These are phyloP conservation scores for Amanita phalloides DNA, from an alignment of 768 basidiomycete genomes.

Conservation along the genomic window DNA sequence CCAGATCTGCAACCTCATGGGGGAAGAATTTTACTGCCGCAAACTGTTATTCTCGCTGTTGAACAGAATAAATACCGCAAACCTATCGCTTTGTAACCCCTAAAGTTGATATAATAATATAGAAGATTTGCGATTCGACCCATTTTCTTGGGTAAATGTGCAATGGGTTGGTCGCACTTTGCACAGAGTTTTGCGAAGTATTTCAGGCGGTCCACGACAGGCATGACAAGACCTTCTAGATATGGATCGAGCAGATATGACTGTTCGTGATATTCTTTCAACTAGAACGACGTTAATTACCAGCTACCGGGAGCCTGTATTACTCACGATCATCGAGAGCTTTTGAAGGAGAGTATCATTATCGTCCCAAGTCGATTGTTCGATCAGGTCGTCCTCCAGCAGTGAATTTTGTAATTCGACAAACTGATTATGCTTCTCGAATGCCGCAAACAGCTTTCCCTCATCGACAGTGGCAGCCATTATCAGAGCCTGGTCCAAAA, in stretches of 20 bases:
- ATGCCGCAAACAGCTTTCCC: constrained; percentile 37
- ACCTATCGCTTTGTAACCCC: constrained; percentile 92
- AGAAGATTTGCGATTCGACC: constrained; percentile 30
- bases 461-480: constrained; percentile 26
- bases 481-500: not conserved
- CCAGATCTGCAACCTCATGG: constrained; percentile 78
- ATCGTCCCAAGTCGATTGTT: constrained; percentile 24
- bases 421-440: constrained; percentile 57
- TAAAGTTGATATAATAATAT: constrained; percentile 75
- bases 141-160: not conserved
- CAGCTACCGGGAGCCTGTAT: not conserved
- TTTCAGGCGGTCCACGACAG: constrained; percentile 60
- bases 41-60: constrained; percentile 8
- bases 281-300: constrained; percentile 28
- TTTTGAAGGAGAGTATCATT: constrained; percentile 32
- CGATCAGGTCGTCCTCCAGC: constrained; percentile 34
- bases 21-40: constrained; percentile 83
- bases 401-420: constrained; percentile 37
- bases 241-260: constrained; percentile 87
- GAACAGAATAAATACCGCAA: constrained; percentile 19
- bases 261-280: constrained; percentile 88
- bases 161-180: not conserved
- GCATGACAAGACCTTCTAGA: constrained; percentile 68
- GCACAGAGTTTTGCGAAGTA: constrained; percentile 28
- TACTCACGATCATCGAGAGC: constrained; percentile 41